Evolutionary conservation across 176 grass and related monocot genomes (phyloP), one percentile per base, ranked within the genome.

Genomic region (Otatea glauca): DNA sequence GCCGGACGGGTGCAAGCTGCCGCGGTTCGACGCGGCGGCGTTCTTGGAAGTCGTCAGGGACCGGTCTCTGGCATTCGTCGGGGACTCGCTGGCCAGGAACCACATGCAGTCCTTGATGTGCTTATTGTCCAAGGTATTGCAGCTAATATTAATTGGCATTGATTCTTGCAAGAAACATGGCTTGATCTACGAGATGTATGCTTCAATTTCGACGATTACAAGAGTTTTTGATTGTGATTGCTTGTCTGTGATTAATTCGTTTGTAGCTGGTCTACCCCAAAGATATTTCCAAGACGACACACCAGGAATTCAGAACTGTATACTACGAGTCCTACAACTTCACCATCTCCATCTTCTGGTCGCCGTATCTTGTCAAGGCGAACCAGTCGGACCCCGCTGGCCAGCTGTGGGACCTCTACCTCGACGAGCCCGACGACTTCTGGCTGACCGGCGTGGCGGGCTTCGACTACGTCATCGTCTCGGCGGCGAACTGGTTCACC

Each of bases 51-150:
- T 75, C 44, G 86, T 92, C 44, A 41, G 74, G 59, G 54, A 80
- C 49, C 78, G 37, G 62, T 93, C 92, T 32, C 10, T 97, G 43
- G 92, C 88, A 0, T 97, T 97, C 68, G 68, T 97, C 20, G 94
- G 94, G 1, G 94, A 97, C 71, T 97, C 94, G 3, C 37, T 97
- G 7, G 94, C 94, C 10, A 83, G 94, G 65, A 97, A 97, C 85
- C 94, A 97, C 12, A 83, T 97, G 78, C 92, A 97, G 80, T 97
- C 94, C 2, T 81, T 94, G 35, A 67, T 97, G 75, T 97, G 94
- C 85, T 88, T 97, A 62, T n/a, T 97, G 14, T 73, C 88, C 65
- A 85, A 81, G 83, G 88, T 88, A 69, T 20, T 13, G 20, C 12
- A 5, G 7, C 37, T 45, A 34, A 43, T 43, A 43, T 43, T 43